Percentiles rank a stretch among this genome's conserved stretches.
These are phyloP conservation scores for Tubosaeta sp. DNA, from an alignment of 768 basidiomycete species.

Conservation along the genomic window DNA sequence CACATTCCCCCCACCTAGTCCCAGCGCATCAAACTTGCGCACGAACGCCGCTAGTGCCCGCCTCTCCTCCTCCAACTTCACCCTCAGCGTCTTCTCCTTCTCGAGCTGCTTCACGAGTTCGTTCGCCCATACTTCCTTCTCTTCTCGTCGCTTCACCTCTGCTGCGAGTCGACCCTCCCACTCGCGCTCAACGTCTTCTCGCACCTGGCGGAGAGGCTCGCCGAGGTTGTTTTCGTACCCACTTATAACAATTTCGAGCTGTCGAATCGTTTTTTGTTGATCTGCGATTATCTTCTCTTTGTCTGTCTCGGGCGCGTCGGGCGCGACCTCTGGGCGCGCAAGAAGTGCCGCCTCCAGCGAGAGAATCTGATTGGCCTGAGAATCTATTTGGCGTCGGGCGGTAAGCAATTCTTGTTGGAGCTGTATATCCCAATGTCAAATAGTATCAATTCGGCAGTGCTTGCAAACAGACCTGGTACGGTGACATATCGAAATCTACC, in stretches of 20 bases:
- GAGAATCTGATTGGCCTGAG: conserved; percentile 78
- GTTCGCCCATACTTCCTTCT: conserved; percentile 67
- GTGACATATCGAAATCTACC: conserved; percentile 86
- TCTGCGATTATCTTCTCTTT: conserved; percentile 74
- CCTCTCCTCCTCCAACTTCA: conserved; percentile 72
- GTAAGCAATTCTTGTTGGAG: conserved; percentile 86
- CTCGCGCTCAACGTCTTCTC: conserved; percentile 73
- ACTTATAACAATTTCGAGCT: conserved; percentile 67
- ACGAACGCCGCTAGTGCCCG: conserved; percentile 78
- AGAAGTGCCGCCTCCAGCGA: conserved; percentile 76
- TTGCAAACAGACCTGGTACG: conserved; percentile 58
- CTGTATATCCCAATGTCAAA: conserved; percentile 30
- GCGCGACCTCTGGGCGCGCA: conserved; percentile 61
- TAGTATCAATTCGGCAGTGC: background rate
- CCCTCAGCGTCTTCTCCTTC: conserved; percentile 69
- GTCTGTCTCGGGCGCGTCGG: conserved; percentile 62
- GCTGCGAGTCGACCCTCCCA: conserved; percentile 58
- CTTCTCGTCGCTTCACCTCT: conserved; percentile 57
- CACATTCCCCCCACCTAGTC: conserved; percentile 39
- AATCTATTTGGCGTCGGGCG: conserved; percentile 71
- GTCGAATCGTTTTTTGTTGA: conserved; percentile 70
- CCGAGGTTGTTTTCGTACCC: conserved; percentile 74
- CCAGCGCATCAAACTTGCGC: conserved; percentile 73
- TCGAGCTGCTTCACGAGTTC: conserved; percentile 75
- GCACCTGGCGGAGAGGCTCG: conserved; percentile 58